Conservation (phyloP, 768 basidiomycete genomes). For the Austroboletus festivus region DNA sequence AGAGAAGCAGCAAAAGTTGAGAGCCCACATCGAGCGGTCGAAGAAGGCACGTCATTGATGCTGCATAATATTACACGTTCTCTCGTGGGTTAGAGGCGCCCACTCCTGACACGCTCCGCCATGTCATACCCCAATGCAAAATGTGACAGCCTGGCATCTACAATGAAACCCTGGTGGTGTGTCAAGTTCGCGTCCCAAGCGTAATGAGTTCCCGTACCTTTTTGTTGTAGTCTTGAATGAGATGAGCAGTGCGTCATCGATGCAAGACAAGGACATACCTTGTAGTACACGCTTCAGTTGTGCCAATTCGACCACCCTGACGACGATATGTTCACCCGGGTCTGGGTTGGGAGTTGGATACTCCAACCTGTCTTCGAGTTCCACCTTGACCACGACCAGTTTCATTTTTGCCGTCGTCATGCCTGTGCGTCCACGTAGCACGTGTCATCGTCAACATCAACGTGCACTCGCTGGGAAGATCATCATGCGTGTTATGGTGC, state of each 20-base stretch:
- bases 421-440: conserved; percentile 40
- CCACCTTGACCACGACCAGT: conserved; percentile 69
- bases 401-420: conserved; percentile 96
- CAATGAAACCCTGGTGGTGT: conserved; percentile 47
- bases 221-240: conserved; percentile 49
- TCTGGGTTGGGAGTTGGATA: conserved; percentile 76
- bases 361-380: conserved; percentile 63
- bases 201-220: conserved; percentile 40
- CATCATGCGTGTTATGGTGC: too few relatives aligned
- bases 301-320: conserved; percentile 63
- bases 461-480: too few relatives aligned
- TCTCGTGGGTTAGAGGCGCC: conserved; percentile 19
- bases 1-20: conserved; percentile 76
- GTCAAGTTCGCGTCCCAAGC: background rate
- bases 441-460: too few relatives aligned
- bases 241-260: background rate
- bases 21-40: conserved; percentile 69
- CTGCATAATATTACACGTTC: conserved; percentile 1
- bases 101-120: conserved; percentile 38
- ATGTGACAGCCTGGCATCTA: conserved; percentile 78
- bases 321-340: conserved; percentile 80
- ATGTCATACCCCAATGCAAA: conserved; percentile 70
- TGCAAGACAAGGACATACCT: conserved; percentile 43
- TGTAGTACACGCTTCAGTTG: conserved; percentile 62
- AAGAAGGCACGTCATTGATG: conserved; percentile 46